Evolutionary conservation across 176 grass and related monocot species (phyloP), one percentile per base, ranked within the genome.

Genomic region (Carex cristatella): DNA sequence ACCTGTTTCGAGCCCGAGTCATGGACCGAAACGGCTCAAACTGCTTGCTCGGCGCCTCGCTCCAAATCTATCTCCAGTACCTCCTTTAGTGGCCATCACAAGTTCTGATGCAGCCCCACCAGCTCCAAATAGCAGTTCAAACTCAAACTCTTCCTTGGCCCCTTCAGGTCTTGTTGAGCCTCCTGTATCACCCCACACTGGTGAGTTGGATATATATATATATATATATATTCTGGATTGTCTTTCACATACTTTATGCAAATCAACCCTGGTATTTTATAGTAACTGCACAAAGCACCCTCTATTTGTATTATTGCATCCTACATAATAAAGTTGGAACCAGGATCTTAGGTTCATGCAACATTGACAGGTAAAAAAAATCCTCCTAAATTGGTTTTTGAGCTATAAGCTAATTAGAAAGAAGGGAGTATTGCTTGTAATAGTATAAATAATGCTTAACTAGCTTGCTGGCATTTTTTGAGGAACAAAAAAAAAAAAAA

Each of bases 81-180:
- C 81, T 82, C 65, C 81, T 33, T 69, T 18, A 32, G 65, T 67
- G 28, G 23, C 61, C 15, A 23, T 49, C 60, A 82, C 79, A 2
- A 82, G 61, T 82, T 65, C 79, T 83, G 81, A 83, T 69, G 42
- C 81, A 2, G 30, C 63, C 6, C 61, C 81, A 33, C 63, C 81
- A 51, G 74, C 27, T 79, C 53, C 81, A 83, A 83, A 81, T 64
- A 23, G 16, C 44, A 81, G 64, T 16, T 66, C 81, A 69, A 67
- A 69, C 49, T 83, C 81, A 69, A 83, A 83, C 65, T 83, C 81
- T 23, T 69, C 62, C 49, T 68, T 83, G 9, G 81, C 81, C 61
- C 81, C 80, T 49, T 49, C 81, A 33, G 81, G 81, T 69, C 62
- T 69, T 30, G 81, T 83, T 23, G 44, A 83, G 81, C 81, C 81